Evolutionary conservation across 2,329 filamentous ascomycete species (phyloP), one percentile per base, ranked within the genome.

Genomic region (Trichoderma brevicompactum): DNA sequence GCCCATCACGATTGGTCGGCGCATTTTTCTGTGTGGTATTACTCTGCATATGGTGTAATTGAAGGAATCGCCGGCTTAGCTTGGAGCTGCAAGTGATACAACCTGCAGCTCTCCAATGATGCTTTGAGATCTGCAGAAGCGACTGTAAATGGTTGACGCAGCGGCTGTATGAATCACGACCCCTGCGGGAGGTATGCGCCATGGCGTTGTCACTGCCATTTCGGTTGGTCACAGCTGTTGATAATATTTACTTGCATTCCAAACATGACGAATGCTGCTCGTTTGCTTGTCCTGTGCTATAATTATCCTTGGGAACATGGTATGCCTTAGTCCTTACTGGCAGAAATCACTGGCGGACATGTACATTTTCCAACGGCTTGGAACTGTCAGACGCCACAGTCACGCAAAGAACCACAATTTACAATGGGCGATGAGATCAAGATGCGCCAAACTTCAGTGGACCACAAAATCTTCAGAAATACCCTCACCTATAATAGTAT

Each of bases 371-470:
- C 23, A 28, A 28, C 36, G 36, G 36, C 36, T 38, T 10, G 23
- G 7, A 38, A 6, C 36, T 38, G 60, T 63, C 38, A 63, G 60
- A 63, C 60, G 60, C 49, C 60, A 63, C 60, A 46, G n/a, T 53
- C 17, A n/a, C 32, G 8, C 13, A 7, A 23, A 38, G n/a, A 38
- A 32, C 49, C 49, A 36, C 48, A 53, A 53, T 52, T 62, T 28
- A 28, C 28, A 41, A 44, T 3, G 28, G 9, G 17, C 8, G 48
- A 44, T 53, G 28, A 38, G 41, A 53, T 13, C 50, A 52, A 48
- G 17, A 46, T 61, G 41, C 23, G 3, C 32, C n/a, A 53, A 36
- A 28, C 40, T 63, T 46, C 40, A 38, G 49, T 46, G 32, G 60
- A 54, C n/a, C 40, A 52, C n/a, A 15, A 19, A 52, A 41, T 36